Base-by-base conservation (phyloP, 208 protist species). In the Trypanosoma brucei region DNA sequence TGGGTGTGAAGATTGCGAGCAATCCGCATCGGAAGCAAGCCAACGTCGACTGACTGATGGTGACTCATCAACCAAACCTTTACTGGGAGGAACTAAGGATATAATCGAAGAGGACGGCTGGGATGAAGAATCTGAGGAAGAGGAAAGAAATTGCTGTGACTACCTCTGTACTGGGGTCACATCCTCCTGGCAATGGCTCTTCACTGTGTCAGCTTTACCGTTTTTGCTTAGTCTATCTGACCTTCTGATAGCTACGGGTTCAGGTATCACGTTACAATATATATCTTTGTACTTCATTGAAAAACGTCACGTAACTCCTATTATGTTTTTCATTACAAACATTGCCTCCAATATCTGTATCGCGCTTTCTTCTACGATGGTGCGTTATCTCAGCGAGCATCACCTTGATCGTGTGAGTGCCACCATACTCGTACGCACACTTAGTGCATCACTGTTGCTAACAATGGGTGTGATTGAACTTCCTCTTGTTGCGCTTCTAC, bases 191-290 rank as follows among this genome's bases (percentile, higher is more conserved):
- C 33, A 30, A 0, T 44, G 38, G 40, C 8, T 71, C 2, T 74
- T 39, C 55, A 62, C 64, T 6, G 39, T 64, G 57, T 33, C 55
- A 3, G 54, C 57, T 7, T 73, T 86, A 54, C 79, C 83, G 30
- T 84, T 84, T 48, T 68, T 83, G 54, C 70, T 90, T 57, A 83
- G 72, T 62, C 7, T 65, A 0, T 74, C 75, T 2, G 78, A 84
- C 53, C 58, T 86, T 9, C 39, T 82, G 8, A 65, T 89, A 31
- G 62, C 74, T 38, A 36, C 84, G 13, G 79, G 81, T 45, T 79
- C 73, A 11, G 81, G 81, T 37, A 76, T 87, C 73, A 83, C 78
- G 30, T 50, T 87, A 35, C 77, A 57, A 3, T 87, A 72, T 55
- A 74, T 87, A 49, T 34, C 78, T 4, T 55, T 75, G 9, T 87